phyloP scores from a whole-genome alignment of 2,329 filamentous ascomycete genomes.

The Ramularia endophylla region DNA sequence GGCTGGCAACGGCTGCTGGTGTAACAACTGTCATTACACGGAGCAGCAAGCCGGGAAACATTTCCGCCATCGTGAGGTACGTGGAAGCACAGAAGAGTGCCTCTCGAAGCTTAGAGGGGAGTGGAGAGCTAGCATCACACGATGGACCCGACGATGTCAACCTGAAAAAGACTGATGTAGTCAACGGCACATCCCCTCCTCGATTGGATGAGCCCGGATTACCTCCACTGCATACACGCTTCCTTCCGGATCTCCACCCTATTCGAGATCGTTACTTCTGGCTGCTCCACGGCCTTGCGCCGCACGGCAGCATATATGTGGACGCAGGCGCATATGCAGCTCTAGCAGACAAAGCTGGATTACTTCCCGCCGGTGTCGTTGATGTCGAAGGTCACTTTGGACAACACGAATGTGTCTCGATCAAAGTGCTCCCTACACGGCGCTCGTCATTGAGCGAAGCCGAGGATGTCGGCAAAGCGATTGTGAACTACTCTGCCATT shows the following conservation, averaged over 20 bases:
- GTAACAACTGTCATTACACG: slow-evolving; percentile 94
- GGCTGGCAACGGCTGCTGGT: slow-evolving; percentile 85
- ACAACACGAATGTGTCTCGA: slow-evolving; percentile 84
- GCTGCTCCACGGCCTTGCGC: slow-evolving; percentile 85
- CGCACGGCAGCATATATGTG: slow-evolving; percentile 88
- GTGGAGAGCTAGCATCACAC: slow-evolving; percentile 17
- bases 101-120: slow-evolving; percentile 21
- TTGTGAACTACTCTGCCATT: slow-evolving; percentile 86
- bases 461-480: slow-evolving; percentile 73
- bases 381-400: slow-evolving; percentile 83
- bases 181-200: slow-evolving; percentile 24
- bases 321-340: slow-evolving; percentile 83
- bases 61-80: slow-evolving; percentile 77
- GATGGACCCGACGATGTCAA: slow-evolving; percentile 7
- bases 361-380: slow-evolving; percentile 85
- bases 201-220: slow-evolving; percentile 28
- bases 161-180: slow-evolving; percentile 21
- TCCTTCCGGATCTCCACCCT: slow-evolving; percentile 75
- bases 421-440: slow-evolving; percentile 67
- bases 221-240: slow-evolving; percentile 77
- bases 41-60: slow-evolving; percentile 89
- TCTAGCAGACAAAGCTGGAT: slow-evolving; percentile 73
- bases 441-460: slow-evolving; percentile 35
- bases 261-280: slow-evolving; percentile 95
- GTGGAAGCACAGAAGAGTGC: slow-evolving; percentile 57